Base-by-base conservation (phyloP, 805 yeast genomes). In the Wickerhamiella kurtzmanii region DNA sequence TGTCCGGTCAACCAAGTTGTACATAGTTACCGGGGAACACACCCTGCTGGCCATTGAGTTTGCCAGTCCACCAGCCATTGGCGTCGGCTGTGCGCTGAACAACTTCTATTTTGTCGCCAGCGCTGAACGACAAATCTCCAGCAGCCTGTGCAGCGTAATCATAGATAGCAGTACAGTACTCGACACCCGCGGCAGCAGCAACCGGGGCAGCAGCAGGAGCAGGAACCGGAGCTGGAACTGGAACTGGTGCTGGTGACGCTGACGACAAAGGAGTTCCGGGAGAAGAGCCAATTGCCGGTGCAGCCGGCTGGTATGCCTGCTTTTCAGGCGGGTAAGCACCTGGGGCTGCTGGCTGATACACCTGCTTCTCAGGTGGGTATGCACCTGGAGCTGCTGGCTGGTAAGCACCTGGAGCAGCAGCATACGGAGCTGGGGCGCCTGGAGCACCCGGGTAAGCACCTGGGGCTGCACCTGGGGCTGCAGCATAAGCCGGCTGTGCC, bases 31-130 rank as follows among this genome's bases (percentile, higher is more conserved):
- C 98, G 4, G 98, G 98, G 70, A 94, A 92, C 9, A 80, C 82
- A 49, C 98, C 98, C 49, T 81, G 79, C 49, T 72, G 80, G 6
- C 96, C 96, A 56, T 86, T 84, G 52, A 74, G 68, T 37, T 72
- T 67, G 13, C 98, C 98, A 0, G 96, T 86, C 98, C 98, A 92
- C 98, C 98, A 92, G 4, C 95, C 98, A 58, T 85, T 86, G 45
- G 79, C 73, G 61, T 87, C 95, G 0, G 76, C 71, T 1, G 95
- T 82, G 59, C 85, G 79, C 60, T 86, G 83, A 2, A 87, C 76
- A 50, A 92, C 72, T 56, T 84, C 83, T 54, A 92, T 88, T 25
- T 78, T 74, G 18, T 88, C 82, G 19, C 97, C 98, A 0, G 95
- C 95, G 32, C 79, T 73, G 68, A 92, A 85, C 17, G 82, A 66